Evolutionary conservation across 164 flowering plant species (phyloP), one percentile per base, ranked within the genome.

Genomic region (Aristolochia fimbriata): DNA sequence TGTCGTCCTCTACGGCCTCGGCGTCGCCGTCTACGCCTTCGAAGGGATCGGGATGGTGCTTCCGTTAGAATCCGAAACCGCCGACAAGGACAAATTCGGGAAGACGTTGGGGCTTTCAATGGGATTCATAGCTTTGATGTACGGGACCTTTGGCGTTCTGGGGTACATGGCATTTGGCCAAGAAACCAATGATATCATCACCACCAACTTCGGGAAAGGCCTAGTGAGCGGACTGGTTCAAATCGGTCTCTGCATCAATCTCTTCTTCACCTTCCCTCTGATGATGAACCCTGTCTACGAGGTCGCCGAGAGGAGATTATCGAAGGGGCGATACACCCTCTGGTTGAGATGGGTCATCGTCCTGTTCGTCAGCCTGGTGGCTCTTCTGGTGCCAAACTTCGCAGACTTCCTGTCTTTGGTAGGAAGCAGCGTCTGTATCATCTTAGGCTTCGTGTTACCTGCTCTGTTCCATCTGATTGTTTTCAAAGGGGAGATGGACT

Each of bases 281-380:
- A 91, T 91, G 98, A 86, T 91, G 98, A 80, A 91, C 58, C 98
- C 98, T 1, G 98, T 85, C 31, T 87, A 82, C 65, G 98, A 91
- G 63, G 85, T 88, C 11, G 64, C 81, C 15, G 96, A 91, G 72
- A 80, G 98, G 66, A 60, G 91, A 57, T 70, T 78, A 31, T 75
- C 72, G 57, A 73, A 63, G 10, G 85, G 83, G 1, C 74, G 75
- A 51, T 88, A 79, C 62, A 68, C 77, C 55, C 2, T 86, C 53
- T 85, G 87, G 92, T 45, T 80, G 73, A 81, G 98, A 62, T 88
- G 96, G 92, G 27, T 59, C 53, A 57, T 81, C 62, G 92, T 91
- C 21, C 62, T 91, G 55, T 74, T 15, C 11, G 86, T 85, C 59
- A 74, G 76, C n/a, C 63, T 91, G 77, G 85, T 88, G 59, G 95